Base-by-base conservation (phyloP, 208 protist species). In the Wallacemonas rigidus region DNA sequence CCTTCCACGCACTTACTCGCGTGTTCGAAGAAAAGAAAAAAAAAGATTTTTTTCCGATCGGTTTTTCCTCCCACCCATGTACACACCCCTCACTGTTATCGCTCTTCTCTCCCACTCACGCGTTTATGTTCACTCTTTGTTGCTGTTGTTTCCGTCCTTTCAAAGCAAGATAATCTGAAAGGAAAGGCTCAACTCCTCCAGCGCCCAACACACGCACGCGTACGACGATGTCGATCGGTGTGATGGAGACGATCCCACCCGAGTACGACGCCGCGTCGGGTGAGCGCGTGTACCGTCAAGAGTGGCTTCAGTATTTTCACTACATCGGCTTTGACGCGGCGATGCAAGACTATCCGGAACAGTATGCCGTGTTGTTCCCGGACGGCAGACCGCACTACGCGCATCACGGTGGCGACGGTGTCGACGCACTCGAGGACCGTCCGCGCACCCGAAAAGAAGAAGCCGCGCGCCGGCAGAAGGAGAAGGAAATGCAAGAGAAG, bases 301-400 rank as follows among this genome's bases (percentile, higher is more conserved):
- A 96, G 54, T 96, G 91, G 89, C 81, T 94, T 0, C 85, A 96
- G 48, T 89, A 94, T 77, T 93, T 96, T 44, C 77, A 94, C 76
- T 93, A 80, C 70, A 90, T 96, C 69, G 91, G 91, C 26, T 86
- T 54, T 39, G 84, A 90, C 5, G 57, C 75, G 3, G 91, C 91
- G 2, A 65, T 75, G 67, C 71, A 72, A 12, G 76, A 92, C 43
- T 79, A 85, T 71, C 89, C 89, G 1, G 85, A 55, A 3, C 77
- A 94, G 72, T 96, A 88, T 54, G 71, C 72, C 51, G 72, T 83
- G 3, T 78, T 93, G 47, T 91, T 86, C 56, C 85, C 87, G 38
- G 15, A 72, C 36, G 71, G 75, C 44, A 45, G 14, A 45, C 1
- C 57, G 36, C 48, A 26, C 38, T n/a, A 39, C 56, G 60, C 6